These are phyloP conservation scores for Coccinonectria pachysandricola DNA, from an alignment of 2,329 filamentous ascomycete genomes.

Conservation along the genomic window DNA sequence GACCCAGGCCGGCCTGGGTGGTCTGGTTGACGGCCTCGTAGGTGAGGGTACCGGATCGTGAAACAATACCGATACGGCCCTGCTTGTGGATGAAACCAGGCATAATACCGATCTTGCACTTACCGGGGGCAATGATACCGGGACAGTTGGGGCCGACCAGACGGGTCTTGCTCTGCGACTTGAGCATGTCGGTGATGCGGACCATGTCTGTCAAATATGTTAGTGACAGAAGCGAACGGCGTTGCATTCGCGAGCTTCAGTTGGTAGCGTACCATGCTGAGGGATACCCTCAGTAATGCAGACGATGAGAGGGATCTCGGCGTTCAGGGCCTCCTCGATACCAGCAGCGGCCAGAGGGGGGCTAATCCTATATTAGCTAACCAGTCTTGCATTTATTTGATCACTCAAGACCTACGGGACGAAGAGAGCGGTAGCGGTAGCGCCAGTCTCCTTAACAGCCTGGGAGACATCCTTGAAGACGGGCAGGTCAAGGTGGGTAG, in stretches of 20 bases:
- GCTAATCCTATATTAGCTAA: too few species aligned
- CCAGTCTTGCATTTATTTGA: slow-evolving; percentile 5
- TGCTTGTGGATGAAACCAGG: slow-evolving; percentile 99
- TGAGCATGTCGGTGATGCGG: slow-evolving; percentile 94
- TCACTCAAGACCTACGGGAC: slow-evolving; percentile 58
- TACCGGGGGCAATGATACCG: slow-evolving; percentile 86
- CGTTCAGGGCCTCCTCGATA: slow-evolving; percentile 92
- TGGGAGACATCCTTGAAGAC: slow-evolving; percentile 88
- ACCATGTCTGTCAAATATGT: slow-evolving; percentile 68
- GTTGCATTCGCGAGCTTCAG: slow-evolving; percentile 2
- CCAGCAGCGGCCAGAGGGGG: slow-evolving; percentile 84
- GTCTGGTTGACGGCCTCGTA: slow-evolving; percentile 99
- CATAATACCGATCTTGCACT: slow-evolving; percentile 99
- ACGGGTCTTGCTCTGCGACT: slow-evolving; percentile 93
- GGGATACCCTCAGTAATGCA: slow-evolving; percentile 98
- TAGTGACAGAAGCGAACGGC: slow-evolving; percentile 4
- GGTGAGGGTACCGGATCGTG: slow-evolving; percentile 92
- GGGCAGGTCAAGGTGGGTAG: slow-evolving; percentile 78
- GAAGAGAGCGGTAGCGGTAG: slow-evolving; percentile 88
- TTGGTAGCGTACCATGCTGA: slow-evolving; percentile 65
- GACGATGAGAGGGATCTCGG: slow-evolving; percentile 89
- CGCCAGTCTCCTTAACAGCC: slow-evolving; percentile 81
- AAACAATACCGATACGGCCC: slow-evolving; percentile 96
- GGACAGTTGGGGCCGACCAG: slow-evolving; percentile 97
- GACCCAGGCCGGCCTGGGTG: slow-evolving; percentile 89